A percentile compares a stretch with the other conserved stretches of the same genome.
Conservation (phyloP, 495 filamentous ascomycete genomes). For the Daldinia grandis region DNA sequence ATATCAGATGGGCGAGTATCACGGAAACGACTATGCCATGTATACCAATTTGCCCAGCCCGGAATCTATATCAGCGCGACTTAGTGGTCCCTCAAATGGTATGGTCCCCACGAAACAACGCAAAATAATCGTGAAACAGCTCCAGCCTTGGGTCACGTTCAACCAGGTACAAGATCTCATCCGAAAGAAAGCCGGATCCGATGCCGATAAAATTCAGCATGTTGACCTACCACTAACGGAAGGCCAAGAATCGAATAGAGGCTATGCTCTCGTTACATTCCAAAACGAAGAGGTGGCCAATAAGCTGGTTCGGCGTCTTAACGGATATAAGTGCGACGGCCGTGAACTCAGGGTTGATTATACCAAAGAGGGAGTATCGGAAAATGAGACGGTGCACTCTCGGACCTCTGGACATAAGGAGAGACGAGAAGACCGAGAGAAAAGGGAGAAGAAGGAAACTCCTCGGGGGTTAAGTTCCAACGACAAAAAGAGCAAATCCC, state of each 20-base stretch:
- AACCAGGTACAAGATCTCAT: constrained; percentile 45
- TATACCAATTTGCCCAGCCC: constrained; percentile 18
- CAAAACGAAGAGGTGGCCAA: constrained; percentile 42
- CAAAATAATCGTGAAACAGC: constrained; percentile 45
- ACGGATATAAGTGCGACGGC: constrained; percentile 40
- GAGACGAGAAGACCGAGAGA: constrained; percentile 39
- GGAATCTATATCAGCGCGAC: constrained; percentile 5
- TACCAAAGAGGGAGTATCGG: constrained; percentile 43
- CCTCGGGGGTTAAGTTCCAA: constrained; percentile 24
- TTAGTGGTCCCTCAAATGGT: constrained; percentile 12
- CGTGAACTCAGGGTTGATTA: constrained; percentile 38
- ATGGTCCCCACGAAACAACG: constrained; percentile 38
- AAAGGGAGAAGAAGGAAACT: constrained; percentile 38
- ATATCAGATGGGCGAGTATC: constrained; percentile 29
- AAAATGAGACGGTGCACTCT: constrained; percentile 28
- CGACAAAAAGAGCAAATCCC: constrained; percentile 40
- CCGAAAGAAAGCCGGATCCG: constrained; percentile 40
- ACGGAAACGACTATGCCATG: constrained; percentile 30
- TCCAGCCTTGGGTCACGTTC: constrained; percentile 41
- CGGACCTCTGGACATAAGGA: constrained; percentile 36
- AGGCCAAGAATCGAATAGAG: constrained; percentile 35
- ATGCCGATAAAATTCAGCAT: constrained; percentile 42
- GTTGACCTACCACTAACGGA: constrained; percentile 43
- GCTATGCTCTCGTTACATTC: constrained; percentile 41
- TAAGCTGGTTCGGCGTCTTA: constrained; percentile 38